These are phyloP conservation scores for Fraxinus xanthoxyloides DNA, from an alignment of 305 asterid species.

Conservation along the genomic window DNA sequence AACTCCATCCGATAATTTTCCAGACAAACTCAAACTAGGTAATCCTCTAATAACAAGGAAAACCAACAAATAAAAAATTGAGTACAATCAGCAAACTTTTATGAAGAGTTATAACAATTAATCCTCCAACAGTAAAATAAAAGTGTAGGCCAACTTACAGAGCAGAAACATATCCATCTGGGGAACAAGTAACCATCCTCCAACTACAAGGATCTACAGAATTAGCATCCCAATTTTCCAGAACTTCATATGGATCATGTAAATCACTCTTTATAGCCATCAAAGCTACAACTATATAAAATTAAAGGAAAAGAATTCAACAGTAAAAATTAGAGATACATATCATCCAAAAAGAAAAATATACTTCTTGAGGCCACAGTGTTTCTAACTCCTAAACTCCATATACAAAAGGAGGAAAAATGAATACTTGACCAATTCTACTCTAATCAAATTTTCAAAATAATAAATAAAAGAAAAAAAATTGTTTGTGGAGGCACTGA, in stretches of 20 bases:
- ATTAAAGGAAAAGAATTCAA: not conserved
- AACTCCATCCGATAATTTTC: conserved; percentile 74
- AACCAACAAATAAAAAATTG: not conserved
- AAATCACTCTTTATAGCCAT: conserved; percentile 66
- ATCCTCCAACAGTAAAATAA: not conserved
- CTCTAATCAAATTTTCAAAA: not conserved
- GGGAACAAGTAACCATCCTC: conserved; percentile 91
- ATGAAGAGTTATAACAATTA: not conserved
- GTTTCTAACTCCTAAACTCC: not conserved
- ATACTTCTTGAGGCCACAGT: not conserved
- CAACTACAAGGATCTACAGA: conserved; percentile 99
- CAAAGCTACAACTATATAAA: conserved; percentile 78
- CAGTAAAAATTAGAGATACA: not conserved
- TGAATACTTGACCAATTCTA: not conserved
- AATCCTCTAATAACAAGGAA: conserved; percentile 56
- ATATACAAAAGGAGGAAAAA: conserved; percentile 1
- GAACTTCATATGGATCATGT: conserved; percentile 72
- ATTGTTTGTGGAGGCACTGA: not conserved
- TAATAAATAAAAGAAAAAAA: not conserved
- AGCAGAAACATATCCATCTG: conserved; percentile 79
- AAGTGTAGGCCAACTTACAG: conserved; percentile 52
- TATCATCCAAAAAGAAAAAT: not conserved
- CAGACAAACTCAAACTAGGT: conserved; percentile 81
- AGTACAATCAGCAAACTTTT: not conserved
- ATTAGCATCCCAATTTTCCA: conserved; percentile 88